phyloP scores from a whole-genome alignment of 805 yeast genomes.

The Kluyveromyces dobzhanskii region DNA sequence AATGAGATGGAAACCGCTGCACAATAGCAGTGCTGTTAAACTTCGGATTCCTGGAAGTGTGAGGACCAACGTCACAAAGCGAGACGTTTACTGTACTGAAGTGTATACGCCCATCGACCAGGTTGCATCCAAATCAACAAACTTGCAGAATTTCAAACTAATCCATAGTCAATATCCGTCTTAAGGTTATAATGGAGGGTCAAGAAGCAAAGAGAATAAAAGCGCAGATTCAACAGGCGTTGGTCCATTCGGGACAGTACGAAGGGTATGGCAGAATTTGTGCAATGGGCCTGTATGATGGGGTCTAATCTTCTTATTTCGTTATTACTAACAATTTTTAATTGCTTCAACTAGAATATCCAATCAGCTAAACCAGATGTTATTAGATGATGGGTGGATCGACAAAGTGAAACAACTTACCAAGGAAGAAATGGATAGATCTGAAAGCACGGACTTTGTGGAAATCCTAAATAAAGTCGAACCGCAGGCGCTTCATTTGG shows the following conservation, averaged over 20 bases:
- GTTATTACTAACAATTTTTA: slow-evolving; percentile 1
- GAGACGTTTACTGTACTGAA: too few species aligned
- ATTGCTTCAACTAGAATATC: slow-evolving; percentile 37
- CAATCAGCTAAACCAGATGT: slow-evolving; percentile 49
- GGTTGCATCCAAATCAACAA: too few species aligned
- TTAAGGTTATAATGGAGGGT: too few species aligned
- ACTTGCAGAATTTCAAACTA: too few species aligned
- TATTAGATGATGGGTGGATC: slow-evolving; percentile 79
- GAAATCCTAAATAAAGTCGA: slow-evolving; percentile 44
- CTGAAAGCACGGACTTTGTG: slow-evolving; percentile 42
- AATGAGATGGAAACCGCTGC: too few species aligned
- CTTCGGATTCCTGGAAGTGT: too few species aligned
- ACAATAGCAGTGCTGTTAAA: too few species aligned
- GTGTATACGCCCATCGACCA: too few species aligned
- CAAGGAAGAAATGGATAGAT: slow-evolving; percentile 33
- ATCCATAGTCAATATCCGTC: too few species aligned
- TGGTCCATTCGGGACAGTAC: slow-evolving; percentile 73
- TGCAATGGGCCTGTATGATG: not conserved
- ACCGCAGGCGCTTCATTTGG: slow-evolving; percentile 60
- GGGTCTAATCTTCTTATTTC: not conserved
- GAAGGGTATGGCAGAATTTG: slow-evolving; percentile 37
- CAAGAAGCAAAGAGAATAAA: slow-evolving; percentile 29
- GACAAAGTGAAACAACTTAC: slow-evolving; percentile 63
- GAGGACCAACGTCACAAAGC: too few species aligned
- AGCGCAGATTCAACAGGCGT: slow-evolving; percentile 58